These are phyloP conservation scores for Leishmania aethiopica DNA, from an alignment of 208 protist genomes.

Conservation along the genomic window DNA sequence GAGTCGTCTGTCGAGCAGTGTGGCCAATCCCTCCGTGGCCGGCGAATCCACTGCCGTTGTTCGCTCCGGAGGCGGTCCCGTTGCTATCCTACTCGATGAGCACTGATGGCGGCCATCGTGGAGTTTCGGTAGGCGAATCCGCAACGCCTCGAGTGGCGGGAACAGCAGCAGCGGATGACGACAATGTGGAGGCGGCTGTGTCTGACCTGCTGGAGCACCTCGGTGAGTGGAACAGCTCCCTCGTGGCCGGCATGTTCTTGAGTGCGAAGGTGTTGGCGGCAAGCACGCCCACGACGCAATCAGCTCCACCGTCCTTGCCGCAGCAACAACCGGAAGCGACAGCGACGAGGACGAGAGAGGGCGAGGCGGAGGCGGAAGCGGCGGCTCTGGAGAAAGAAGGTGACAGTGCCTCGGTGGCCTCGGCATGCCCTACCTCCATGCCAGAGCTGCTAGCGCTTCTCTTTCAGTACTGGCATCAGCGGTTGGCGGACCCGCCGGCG, in stretches of 20 bases:
- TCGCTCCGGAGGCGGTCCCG: neutral
- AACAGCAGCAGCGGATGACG: neutral
- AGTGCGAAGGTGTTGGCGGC: slow-evolving; percentile 1
- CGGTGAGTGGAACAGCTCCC: slow-evolving; percentile 15
- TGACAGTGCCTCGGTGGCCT: neutral
- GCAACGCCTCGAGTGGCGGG: neutral
- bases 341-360: neutral
- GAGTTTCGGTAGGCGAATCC: neutral
- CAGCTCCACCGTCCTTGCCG: neutral
- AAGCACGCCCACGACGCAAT: neutral
- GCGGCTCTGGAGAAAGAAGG: neutral
- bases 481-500: neutral
- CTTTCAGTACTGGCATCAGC: slow-evolving; percentile 24
- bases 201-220: slow-evolving; percentile 7
- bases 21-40: slow-evolving; percentile 10
- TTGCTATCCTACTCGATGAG: slow-evolving; percentile 2
- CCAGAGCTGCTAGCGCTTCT: slow-evolving; percentile 13
- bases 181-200: neutral
- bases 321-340: neutral
- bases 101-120: neutral
- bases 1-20: slow-evolving; percentile 12
- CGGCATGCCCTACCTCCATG: slow-evolving; percentile 1
- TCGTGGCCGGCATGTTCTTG: slow-evolving; percentile 5
- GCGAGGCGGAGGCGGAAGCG: neutral
- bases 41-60: neutral